Base-by-base conservation (phyloP, 257 asterid species). In the Ballota nigra region DNA sequence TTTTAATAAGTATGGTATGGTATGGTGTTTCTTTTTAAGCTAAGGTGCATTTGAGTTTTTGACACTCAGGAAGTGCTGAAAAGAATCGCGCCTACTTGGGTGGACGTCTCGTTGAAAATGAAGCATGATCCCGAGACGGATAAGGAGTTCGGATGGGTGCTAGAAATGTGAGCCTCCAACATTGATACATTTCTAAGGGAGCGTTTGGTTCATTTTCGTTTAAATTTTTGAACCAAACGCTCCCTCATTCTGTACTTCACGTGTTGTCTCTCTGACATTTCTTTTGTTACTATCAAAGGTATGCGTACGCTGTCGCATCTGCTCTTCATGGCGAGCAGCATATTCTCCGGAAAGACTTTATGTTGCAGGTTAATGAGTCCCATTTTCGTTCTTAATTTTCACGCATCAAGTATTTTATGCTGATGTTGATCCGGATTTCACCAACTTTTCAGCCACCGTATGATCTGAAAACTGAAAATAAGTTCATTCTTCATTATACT, bases 131-230 rank as follows among this genome's bases (percentile, higher is more conserved):
- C 73, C 0, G 86, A 84, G 80, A 78, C 95, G 0, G 91, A 86
- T 78, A 62, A 45, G 6, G 57, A 67, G 18, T 78, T 88, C 6
- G 89, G 91, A 72, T 88, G 91, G 91, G 91, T 88, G 55, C 80
- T 78, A 11, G 95, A 88, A 86, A 88, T 88, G 95, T 87, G 68
- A 78, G 86, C n/a, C n/a, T n/a, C n/a, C n/a, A n/a, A n/a, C n/a
- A n/a, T n/a, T n/a, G n/a, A n/a, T n/a, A n/a, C n/a, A n/a, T n/a
- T n/a, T n/a, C n/a, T n/a, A n/a, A n/a, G n/a, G 5, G 38, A 33
- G 38, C 38, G 38, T 6, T 4, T 1, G 2, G 43, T 36, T 36
- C 38, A 4, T 4, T 26, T 3, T 26, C 9, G 2, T 6, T 34
- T 6, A 6, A 34, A 6, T 6, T 10, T 43, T 43, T 43, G 6